A percentile compares a stretch with the other conserved stretches of the same genome.
Evolutionary conservation across 176 grass and related monocot genomes (phyloP).

Genomic region (Aegilops tauschii): DNA sequence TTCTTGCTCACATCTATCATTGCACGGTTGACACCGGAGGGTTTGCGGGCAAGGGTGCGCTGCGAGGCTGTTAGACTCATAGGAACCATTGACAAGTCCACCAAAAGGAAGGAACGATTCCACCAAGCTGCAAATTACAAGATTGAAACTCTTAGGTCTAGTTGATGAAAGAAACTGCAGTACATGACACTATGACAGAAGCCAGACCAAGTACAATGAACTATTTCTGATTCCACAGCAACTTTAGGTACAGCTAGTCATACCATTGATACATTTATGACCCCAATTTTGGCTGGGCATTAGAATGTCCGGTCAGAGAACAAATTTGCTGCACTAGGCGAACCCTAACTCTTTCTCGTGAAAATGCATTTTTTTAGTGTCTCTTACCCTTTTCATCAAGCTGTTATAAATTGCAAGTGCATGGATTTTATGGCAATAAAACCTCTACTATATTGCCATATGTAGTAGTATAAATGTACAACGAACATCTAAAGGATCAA

Average conservation of each 20-base stretch:
- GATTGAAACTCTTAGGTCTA: conserved; percentile 19
- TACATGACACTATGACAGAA: not conserved
- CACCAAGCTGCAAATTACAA: conserved; percentile 47
- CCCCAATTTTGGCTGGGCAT: not conserved
- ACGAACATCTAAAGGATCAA: not conserved
- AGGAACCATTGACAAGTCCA: conserved; percentile 42
- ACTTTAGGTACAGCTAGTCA: not conserved
- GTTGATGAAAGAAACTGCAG: not conserved
- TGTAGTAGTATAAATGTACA: not conserved
- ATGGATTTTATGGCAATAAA: not conserved
- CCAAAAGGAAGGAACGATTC: conserved; percentile 70
- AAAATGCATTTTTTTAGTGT: not conserved
- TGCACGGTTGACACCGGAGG: conserved; percentile 63
- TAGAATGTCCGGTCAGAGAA: not conserved
- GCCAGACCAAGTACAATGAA: not conserved
- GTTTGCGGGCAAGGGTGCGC: conserved; percentile 38
- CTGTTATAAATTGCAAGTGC: not conserved
- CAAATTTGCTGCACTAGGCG: not conserved
- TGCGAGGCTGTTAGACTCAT: conserved; percentile 27
- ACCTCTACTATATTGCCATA: not conserved
- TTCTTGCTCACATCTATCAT: conserved; percentile 81
- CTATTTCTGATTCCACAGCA: not conserved
- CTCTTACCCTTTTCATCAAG: not conserved
- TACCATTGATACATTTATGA: not conserved
- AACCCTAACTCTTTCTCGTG: not conserved